Evolutionary conservation across 2,329 filamentous ascomycete species (phyloP), one percentile per base, ranked within the genome.

Genomic region (Neonectria coccinea): DNA sequence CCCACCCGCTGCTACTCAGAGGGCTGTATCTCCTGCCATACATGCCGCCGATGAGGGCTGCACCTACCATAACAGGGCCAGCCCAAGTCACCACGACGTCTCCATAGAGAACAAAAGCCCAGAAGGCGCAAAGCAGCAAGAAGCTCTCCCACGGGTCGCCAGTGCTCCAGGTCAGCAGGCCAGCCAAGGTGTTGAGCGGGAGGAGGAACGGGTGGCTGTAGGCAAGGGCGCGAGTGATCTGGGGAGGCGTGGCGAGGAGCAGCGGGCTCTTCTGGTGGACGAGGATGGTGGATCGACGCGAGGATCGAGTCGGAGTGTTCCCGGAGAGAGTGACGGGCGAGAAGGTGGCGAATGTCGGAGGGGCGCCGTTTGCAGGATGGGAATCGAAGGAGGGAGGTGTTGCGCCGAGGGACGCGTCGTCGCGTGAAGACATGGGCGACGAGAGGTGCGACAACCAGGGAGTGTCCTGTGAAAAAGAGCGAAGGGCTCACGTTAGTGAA

Each of bases 141-240:
- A 98, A 99, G 83, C 94, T 97, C 83, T 98, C 94, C 95, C 95
- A 99, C 0, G 94, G 90, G 77, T 99, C 96, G 42, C 88, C 92
- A 1, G 92, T 94, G 9, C 93, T 97, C 96, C 96, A 99, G 81
- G 92, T 97, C 67, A 99, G 76, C 66, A 99, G 82, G 0, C 95
- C 96, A 3, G 88, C 91, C 16, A 97, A 80, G 75, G 91, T 92
- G 78, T 97, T 98, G 62, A 98, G 83, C 6, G 94, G 94, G 8
- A 97, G 83, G 8, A 99, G 84, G 77, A 97, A 98, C 0, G 96
- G 94, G 77, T 99, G 95, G 68, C 94, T 97, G 78, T 98, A 97
- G 68, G 95, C 95, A 65, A 99, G 86, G 14, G 95, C 94, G 72
- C 96, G 89, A 2, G 96, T 99, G 77, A 99, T 91, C 76, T 97